Percentiles rank a stretch among this genome's conserved stretches.
phyloP scores from a whole-genome alignment of 2,329 filamentous ascomycete genomes.

The Cyphellophora attinorum region DNA sequence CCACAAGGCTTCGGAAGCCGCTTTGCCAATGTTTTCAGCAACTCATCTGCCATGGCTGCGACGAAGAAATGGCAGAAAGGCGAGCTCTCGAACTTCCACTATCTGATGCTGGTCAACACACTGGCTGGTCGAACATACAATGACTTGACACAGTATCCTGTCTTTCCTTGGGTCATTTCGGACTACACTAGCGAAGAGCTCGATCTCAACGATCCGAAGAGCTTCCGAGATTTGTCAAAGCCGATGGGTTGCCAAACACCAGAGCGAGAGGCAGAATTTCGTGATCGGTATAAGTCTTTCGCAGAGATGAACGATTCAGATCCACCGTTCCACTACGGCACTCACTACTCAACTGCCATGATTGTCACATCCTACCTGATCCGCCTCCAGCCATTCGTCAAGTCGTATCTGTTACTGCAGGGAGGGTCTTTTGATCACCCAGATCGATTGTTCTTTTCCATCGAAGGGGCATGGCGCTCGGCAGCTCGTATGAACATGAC shows the following conservation, averaged over 20 bases:
- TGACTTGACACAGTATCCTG: constrained; percentile 93
- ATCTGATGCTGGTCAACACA: constrained; percentile 96
- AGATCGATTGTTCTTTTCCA: constrained; percentile 88
- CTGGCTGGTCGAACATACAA: constrained; percentile 97
- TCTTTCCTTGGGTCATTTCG: constrained; percentile 94
- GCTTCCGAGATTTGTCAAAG: constrained; percentile 84
- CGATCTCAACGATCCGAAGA: constrained; percentile 72
- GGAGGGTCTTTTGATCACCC: constrained; percentile 96
- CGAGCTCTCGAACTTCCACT: constrained; percentile 97
- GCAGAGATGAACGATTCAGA: constrained; percentile 76
- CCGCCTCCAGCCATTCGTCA: constrained; percentile 87
- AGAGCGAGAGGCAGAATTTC: constrained; percentile 66
- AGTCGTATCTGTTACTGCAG: constrained; percentile 87
- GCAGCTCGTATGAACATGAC: constrained; percentile 84
- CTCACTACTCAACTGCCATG: constrained; percentile 98
- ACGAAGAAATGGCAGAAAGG: constrained; percentile 87
- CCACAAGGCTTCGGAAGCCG: constrained; percentile 69
- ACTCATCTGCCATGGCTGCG: constrained; percentile 69
- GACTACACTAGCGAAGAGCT: constrained; percentile 93
- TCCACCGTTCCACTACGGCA: constrained; percentile 91
- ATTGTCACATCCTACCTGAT: constrained; percentile 96
- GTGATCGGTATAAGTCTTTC: constrained; percentile 76
- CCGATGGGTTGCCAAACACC: constrained; percentile 89
- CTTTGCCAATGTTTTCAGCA: constrained; percentile 85
- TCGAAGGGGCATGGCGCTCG: constrained; percentile 83